Evolutionary conservation across 352 stramenopile species (phyloP), one percentile per base, ranked within the genome.

Genomic region (Plasmopara muralis): DNA sequence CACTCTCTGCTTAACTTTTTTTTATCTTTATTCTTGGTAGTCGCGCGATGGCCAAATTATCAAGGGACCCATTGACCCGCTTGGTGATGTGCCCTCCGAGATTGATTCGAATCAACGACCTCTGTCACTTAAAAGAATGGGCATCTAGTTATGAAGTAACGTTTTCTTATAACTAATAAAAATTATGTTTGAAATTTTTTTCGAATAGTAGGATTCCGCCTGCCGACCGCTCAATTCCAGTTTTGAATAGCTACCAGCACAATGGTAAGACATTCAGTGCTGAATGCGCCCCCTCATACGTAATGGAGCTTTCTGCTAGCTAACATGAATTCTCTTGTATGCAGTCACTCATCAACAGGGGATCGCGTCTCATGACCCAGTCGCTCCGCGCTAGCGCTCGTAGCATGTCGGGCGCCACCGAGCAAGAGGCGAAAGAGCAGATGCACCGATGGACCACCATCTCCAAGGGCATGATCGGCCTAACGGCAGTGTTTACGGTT

Each of bases 371-470:
- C 52, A 50, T 74, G 52, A 63, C 62, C 46, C 70, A 83, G 64
- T 69, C 75, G 43, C 51, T 86, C 53, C 74, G 74, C 50, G 47
- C 66, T 67, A 72, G 76, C 46, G 75, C 62, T 15, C 83, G 83
- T 64, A 60, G 74, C 57, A 93, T 93, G 83, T 93, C 83, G 41
- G 75, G 65, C 48, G 80, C 78, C 47, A 84, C 80, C 10, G 80
- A 93, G 73, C 62, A 77, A 31, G 83, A 93, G 62, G 83, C 83
- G 64, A 88, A 89, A 68, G 77, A 87, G 43, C 83, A 93, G 72
- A 91, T 93, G 83, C 56, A 72, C 57, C 77, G 75, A 65, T 93
- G 83, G 83, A 90, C 54, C 41, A 74, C 81, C 42, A 91, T 93
- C 64, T 93, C 83, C 15, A 87, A 89, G 75, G 80, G 65, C 50